Evolutionary conservation across 2,329 filamentous ascomycete genomes (phyloP), one percentile per base, ranked within the genome.

Genomic region (Curvularia spicifera): DNA sequence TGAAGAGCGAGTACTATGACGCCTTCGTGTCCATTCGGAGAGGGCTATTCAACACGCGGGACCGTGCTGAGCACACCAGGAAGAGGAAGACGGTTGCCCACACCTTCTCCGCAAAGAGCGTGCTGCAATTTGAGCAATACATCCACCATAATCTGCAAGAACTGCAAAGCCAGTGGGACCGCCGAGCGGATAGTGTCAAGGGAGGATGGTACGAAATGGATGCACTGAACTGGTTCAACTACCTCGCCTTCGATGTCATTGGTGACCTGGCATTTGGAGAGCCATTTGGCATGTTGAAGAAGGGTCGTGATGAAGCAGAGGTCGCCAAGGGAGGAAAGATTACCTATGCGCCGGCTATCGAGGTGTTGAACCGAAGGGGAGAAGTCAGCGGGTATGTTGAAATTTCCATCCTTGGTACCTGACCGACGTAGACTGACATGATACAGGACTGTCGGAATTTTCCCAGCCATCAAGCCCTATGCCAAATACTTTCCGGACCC

Each of bases 71-170:
- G 71, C 93, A 97, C 76, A 89, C 89, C 0, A 87, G 93, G 63
- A 97, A 97, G 84, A 87, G 93, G 70, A 97, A 96, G 84, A 89
- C 91, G 2, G 86, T 97, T 47, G 88, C 91, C 1, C 91, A 96
- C 76, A 95, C 91, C 31, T 97, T 97, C 79, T 91, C 88, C 13
- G 84, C 89, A 60, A 96, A 94, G 79, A 91, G 87, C 9, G 84
- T 97, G 53, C 83, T 84, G 58, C 88, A 96, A 74, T 96, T 96
- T 72, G 93, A 97, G 80, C 90, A 92, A 51, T 96, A 94, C 77
- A 94, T 97, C 66, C 89, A 91, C 72, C 80, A 83, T 64, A 96
- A 96, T 75, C 83, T 96, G 3, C 86, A 89, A 57, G 79, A 87
- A 13, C 90, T 96, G 57, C 86, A 90, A 24, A 80, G 81, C 59